Percentiles rank a stretch among this genome's conserved stretches.
phyloP scores from a whole-genome alignment of 345 rosid species.

The Geranium brycei region DNA sequence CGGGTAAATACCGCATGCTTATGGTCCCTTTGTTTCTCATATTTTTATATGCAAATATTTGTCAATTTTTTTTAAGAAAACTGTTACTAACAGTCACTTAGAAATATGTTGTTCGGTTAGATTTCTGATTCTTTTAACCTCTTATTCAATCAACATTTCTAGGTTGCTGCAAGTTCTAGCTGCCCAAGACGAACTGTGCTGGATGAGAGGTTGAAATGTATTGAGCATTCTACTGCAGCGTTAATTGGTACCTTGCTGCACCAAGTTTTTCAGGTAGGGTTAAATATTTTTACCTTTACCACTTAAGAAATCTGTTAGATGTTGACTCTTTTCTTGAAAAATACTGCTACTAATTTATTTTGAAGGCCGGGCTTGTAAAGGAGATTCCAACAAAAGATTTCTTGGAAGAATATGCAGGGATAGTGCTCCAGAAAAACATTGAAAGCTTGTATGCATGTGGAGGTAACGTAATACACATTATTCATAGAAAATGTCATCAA shows the following conservation, averaged over 20 bases:
- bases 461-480: conserved; percentile 26
- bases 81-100: conserved; percentile 1
- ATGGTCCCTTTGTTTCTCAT: conserved; percentile 6
- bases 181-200: conserved; percentile 82
- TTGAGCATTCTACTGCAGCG: conserved; percentile 67
- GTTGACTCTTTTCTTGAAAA: not conserved
- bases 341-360: conserved; percentile 2
- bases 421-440: conserved; percentile 57
- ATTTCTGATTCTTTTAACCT: not conserved
- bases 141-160: conserved; percentile 9
- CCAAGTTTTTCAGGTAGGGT: conserved; percentile 80
- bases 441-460: conserved; percentile 88
- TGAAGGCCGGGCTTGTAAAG: conserved; percentile 67
- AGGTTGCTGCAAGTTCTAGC: conserved; percentile 84
- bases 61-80: not conserved
- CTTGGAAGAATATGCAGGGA: conserved; percentile 56
- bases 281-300: conserved; percentile 1
- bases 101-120: conserved; percentile 1
- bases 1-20: conserved; percentile 34
- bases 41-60: not conserved
- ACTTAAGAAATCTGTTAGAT: conserved; percentile 1
- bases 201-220: conserved; percentile 76
- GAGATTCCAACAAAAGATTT: conserved; percentile 44
- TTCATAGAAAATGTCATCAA: not conserved
- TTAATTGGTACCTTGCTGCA: conserved; percentile 85